Evolutionary conservation across 768 basidiomycete genomes (phyloP), one percentile per base, ranked within the genome.

Genomic region (Suillus paluster): DNA sequence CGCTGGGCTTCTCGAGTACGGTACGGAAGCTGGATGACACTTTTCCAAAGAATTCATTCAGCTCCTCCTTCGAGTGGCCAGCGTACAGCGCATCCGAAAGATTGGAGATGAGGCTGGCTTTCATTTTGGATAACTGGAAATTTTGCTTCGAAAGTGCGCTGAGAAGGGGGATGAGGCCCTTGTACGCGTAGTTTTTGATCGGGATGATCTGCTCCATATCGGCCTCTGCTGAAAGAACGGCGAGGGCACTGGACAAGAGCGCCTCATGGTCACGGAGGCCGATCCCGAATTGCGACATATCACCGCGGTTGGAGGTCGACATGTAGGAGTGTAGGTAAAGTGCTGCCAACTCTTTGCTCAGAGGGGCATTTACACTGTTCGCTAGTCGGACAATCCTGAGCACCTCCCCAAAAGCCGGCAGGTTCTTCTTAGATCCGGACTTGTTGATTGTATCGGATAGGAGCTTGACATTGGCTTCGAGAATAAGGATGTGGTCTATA

Each of bases 321-420:
- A 73, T 73, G 67, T 86, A 88, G 14, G 82, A 69, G 39, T 83
- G 75, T 34, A 88, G 70, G 63, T 81, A 75, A 58, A 75, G 73
- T 8, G 74, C 70, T 2, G 79, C 77, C 19, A 81, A 75, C 42
- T 23, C 38, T 12, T 25, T 55, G 54, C 39, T 55, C 23, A 41
- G 10, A 55, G 38, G 5, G 10, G 36, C 23, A 21, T 55, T 8
- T 4, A 19, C 38, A 12, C 25, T 55, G 38, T 55, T 19, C 11
- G 54, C 54, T 25, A 55, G 38, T 38, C 15, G 23, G 54, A 55
- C 15, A 12, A 84, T 63, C 11, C 73, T 69, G 34, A 80, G 62
- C 2, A 77, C 72, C 15, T 73, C 61, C 4, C 60, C 58, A 59
- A 76, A 78, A 5, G 76, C 61, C 5, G 57, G 60, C 8, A 9